phyloP scores from a whole-genome alignment of 164 flowering plant genomes.

The Kalanchoe fedtschenkoi region DNA sequence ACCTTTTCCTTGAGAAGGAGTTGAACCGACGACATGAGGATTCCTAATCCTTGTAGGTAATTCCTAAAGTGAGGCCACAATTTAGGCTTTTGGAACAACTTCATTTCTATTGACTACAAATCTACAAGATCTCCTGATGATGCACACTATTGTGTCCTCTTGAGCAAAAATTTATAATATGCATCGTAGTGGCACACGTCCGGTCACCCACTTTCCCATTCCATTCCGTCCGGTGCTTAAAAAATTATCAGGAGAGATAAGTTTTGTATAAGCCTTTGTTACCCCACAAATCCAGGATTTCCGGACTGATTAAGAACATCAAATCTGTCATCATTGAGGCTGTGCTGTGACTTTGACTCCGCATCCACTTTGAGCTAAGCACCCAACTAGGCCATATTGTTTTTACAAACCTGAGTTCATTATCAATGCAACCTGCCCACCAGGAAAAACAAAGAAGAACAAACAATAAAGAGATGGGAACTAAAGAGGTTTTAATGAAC shows the following conservation, averaged over 20 bases:
- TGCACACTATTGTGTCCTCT: too few relatives aligned
- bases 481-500: not conserved
- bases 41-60: too few relatives aligned
- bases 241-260: not conserved
- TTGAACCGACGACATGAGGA: too few relatives aligned
- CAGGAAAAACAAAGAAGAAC: not conserved
- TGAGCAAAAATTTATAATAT: not conserved
- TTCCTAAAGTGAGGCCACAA: too few relatives aligned
- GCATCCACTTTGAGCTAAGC: slow-evolving; percentile 1
- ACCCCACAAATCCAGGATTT: slow-evolving; percentile 6
- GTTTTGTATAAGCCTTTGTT: not conserved
- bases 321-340: not conserved
- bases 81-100: not conserved
- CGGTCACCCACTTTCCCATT: not conserved
- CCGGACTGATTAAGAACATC: not conserved
- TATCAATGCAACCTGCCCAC: not conserved
- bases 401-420: too few relatives aligned
- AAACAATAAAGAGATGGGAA: not conserved
- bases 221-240: not conserved
- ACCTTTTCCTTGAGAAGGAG: too few relatives aligned
- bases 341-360: not conserved
- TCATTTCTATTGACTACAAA: not conserved
- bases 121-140: not conserved
- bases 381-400: not conserved
- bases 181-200: not conserved